phyloP scores from a whole-genome alignment of 2,329 filamentous ascomycete genomes.

The Pyrenochaeta sp. region DNA sequence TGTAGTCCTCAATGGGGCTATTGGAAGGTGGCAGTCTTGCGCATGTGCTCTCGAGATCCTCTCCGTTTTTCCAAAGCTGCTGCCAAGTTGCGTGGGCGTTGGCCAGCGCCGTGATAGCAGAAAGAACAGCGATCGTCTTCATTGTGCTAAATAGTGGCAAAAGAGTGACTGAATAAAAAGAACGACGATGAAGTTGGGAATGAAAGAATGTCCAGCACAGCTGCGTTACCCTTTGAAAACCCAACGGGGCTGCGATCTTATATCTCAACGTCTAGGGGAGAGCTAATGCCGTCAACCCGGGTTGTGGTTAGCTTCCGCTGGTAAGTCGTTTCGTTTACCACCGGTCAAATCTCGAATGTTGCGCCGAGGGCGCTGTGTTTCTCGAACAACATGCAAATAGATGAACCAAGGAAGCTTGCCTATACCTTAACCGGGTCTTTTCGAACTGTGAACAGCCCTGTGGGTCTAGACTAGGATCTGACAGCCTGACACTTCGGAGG shows the following conservation, averaged over 20 bases:
- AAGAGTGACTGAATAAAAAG: constrained; percentile 34
- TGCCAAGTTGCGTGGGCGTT: constrained; percentile 42
- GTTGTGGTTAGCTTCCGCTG: constrained; percentile 24
- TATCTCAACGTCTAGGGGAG: constrained; percentile 20
- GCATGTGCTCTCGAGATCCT: constrained; percentile 41
- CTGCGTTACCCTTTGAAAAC: constrained; percentile 29
- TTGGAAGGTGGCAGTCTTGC: constrained; percentile 37
- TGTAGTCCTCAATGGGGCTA: constrained; percentile 42
- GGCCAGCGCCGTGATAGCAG: constrained; percentile 35
- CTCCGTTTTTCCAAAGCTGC: constrained; percentile 42
- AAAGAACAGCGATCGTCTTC: constrained; percentile 39
- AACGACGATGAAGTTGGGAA: constrained; percentile 28
- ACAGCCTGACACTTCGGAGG: constrained; percentile 11
- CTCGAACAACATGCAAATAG: constrained; percentile 28
- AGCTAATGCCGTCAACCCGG: constrained; percentile 24
- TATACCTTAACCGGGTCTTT: constrained; percentile 11
- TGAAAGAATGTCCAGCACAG: constrained; percentile 44
- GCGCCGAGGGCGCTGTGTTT: constrained; percentile 28
- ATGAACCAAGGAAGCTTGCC: constrained; percentile 27
- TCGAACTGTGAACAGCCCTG: constrained; percentile 12
- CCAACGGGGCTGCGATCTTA: constrained; percentile 25
- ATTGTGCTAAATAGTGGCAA: constrained; percentile 31
- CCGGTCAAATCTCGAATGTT: constrained; percentile 25
- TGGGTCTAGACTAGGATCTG: constrained; percentile 18
- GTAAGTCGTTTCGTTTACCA: constrained; percentile 39